Evolutionary conservation across 768 basidiomycete genomes (phyloP), one percentile per base, ranked within the genome.

Genomic region (Suillus discolor): DNA sequence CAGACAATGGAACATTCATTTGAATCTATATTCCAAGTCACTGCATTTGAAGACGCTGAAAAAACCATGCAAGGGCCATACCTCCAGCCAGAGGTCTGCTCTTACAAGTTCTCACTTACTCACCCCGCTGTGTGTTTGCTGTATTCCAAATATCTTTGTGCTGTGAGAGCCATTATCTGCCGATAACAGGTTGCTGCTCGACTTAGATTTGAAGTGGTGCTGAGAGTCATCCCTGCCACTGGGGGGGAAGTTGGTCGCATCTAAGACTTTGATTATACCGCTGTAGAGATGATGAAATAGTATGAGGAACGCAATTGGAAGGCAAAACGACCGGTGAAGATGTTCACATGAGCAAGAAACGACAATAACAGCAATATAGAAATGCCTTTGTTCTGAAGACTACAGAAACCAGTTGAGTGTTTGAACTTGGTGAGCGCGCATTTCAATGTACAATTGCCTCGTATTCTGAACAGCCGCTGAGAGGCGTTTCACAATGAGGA

Each of bases 321-420:
- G 36, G 18, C 7, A 53, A 53, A 23, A n/a, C 15, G 23, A 6
- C 11, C 9, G 39, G 2, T 18, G 4, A 12, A 42, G 25, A 41
- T 28, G 39, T 41, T 16, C 5, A 18, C 16, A 28, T 60, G 16
- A 60, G 57, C 57, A 13, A 41, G 18, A 9, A 20, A 41, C 39
- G 11, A 41, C 18, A 16, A 57, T 16, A 20, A 41, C 1, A 20
- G 25, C 16, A 88, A 87, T 55, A 92, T 74, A 39, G 85, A 76
- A 60, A 87, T 77, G 9, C 90, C 90, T 66, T 79, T 81, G 12
- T 78, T 77, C 73, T 88, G 86, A 57, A 92, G 77, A 55, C 88
- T 90, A 62, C 1, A 28, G n/a, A 41, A 49, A 51, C 11, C 42
- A 49, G 55, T 31, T 41, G n/a, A 45, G 12, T 4, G 57, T 11